Evolutionary conservation across 106 monocot genomes (phyloP).

Genomic region (Dioscorea alata): DNA sequence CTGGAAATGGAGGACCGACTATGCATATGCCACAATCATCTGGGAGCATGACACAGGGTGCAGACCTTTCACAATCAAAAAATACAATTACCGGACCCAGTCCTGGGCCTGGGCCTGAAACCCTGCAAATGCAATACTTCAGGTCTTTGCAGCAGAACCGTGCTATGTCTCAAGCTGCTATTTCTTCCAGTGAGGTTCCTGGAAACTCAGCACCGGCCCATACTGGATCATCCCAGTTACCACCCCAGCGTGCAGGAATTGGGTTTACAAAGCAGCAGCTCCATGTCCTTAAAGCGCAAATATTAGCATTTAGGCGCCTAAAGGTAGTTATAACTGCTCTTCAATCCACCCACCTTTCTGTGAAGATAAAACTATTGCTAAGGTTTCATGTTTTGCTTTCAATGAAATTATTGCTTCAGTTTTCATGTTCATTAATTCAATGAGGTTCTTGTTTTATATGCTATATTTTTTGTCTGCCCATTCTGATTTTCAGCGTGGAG

Average conservation of each 20-base stretch:
- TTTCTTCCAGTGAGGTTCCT: constrained; percentile 18
- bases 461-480: neutral
- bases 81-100: constrained; percentile 20
- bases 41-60: constrained; percentile 22
- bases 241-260: constrained; percentile 19
- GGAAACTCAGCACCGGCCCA: constrained; percentile 28
- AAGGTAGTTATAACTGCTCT: constrained; percentile 45
- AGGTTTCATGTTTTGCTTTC: too few relatives aligned
- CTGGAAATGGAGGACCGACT: constrained; percentile 28
- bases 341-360: neutral
- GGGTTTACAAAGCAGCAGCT: constrained; percentile 92
- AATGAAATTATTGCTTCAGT: neutral
- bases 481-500: constrained; percentile 57
- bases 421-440: neutral
- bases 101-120: constrained; percentile 30
- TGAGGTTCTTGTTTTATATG: neutral
- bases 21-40: constrained; percentile 45
- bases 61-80: constrained; percentile 32
- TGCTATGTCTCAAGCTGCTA: constrained; percentile 18
- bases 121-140: constrained; percentile 33
- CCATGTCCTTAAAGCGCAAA: constrained; percentile 96
- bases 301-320: constrained; percentile 87
- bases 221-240: constrained; percentile 18
- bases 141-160: constrained; percentile 46
- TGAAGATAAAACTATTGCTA: neutral